Evolutionary conservation across 129 eudicot genomes (phyloP).

Genomic region (Mikania micrantha): DNA sequence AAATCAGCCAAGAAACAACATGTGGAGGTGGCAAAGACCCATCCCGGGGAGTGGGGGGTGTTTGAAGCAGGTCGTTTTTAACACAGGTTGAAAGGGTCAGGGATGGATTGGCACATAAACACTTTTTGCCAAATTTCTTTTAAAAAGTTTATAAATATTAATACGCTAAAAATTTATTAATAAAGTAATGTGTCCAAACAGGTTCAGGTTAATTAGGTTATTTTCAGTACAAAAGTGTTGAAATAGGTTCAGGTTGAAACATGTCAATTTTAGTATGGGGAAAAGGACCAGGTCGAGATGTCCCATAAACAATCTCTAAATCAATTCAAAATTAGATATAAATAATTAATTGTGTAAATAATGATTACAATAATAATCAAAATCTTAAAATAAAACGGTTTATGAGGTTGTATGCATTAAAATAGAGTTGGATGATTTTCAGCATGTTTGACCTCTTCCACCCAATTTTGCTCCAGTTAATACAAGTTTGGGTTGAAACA

Average conservation of each 20-base stretch:
- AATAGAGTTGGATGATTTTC: neutral
- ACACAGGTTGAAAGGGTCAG: neutral
- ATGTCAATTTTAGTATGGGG: neutral
- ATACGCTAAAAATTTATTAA: neutral
- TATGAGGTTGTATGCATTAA: neutral
- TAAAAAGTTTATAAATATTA: neutral
- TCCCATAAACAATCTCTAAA: neutral
- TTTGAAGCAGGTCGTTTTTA: neutral
- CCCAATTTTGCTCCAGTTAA: neutral
- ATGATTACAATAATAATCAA: neutral
- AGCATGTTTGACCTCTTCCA: neutral
- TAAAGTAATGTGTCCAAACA: neutral
- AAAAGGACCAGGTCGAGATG: neutral
- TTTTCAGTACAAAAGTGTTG: no score
- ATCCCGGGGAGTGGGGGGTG: no score
- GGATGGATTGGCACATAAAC: neutral
- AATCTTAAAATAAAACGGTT: neutral
- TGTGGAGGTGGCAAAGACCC: constrained; percentile 12
- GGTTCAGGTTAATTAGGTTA: neutral
- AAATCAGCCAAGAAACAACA: neutral
- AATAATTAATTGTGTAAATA: neutral
- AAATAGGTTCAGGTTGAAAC: no score
- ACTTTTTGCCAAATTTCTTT: neutral
- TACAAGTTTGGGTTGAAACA: neutral
- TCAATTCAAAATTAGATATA: neutral